Percentiles rank a stretch among this genome's conserved stretches.
phyloP scores from a whole-genome alignment of 2,329 filamentous ascomycete genomes.

The Byssochlamys sp. region DNA sequence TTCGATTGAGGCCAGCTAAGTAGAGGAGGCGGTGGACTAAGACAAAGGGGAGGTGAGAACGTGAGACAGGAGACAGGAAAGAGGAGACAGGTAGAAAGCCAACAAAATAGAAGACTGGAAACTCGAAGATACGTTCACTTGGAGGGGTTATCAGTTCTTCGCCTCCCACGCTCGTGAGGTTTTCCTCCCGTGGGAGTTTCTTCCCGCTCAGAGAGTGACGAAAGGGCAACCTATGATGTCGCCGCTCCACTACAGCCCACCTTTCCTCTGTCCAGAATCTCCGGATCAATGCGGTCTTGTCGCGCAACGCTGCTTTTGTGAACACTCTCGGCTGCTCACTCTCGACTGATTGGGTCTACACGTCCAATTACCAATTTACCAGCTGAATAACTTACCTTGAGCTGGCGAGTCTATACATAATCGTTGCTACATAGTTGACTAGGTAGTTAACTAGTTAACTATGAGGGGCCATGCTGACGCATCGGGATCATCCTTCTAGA shows the following conservation, averaged over 20 bases:
- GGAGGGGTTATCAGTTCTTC: not conserved
- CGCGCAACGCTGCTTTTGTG: not conserved
- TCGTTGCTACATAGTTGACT: no score
- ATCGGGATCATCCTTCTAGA: not conserved
- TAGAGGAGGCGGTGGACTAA: not conserved
- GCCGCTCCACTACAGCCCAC: not conserved
- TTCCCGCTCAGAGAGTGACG: not conserved
- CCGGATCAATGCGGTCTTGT: not conserved
- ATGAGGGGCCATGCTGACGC: not conserved
- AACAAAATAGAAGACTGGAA: not conserved
- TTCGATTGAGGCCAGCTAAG: not conserved
- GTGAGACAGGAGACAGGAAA: not conserved
- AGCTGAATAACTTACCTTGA: not conserved
- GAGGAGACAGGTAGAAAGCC: not conserved
- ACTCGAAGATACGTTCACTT: not conserved
- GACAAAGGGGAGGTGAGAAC: not conserved
- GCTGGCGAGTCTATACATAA: no score
- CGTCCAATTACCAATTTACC: not conserved
- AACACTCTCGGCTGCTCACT: not conserved
- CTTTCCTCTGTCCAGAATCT: not conserved
- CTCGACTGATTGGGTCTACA: not conserved
- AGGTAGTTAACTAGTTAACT: no score
- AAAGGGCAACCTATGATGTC: not conserved
- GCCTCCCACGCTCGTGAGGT: not conserved
- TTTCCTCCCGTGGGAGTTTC: not conserved